A percentile compares a stretch with the other conserved stretches of the same genome.
Evolutionary conservation across 2,329 filamentous ascomycete species (phyloP).

Genomic region (Colletotrichum costaricense): DNA sequence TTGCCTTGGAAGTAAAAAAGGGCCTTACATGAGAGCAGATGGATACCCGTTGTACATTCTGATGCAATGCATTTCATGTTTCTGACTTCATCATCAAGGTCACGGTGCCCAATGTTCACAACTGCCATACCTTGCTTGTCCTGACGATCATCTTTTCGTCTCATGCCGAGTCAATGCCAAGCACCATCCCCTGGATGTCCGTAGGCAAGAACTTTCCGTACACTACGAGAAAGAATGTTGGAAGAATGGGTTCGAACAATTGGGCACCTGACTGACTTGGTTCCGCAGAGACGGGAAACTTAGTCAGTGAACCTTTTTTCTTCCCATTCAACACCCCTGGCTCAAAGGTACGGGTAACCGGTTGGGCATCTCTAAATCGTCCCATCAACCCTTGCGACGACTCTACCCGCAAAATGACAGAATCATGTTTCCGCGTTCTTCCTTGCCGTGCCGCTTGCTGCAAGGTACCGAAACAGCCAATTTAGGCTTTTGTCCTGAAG

Average conservation of each 20-base stretch:
- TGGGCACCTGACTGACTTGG: not conserved
- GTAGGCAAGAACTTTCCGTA: no score
- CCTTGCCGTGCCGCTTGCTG: conserved; percentile 2
- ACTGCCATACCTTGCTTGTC: not conserved
- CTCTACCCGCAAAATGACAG: not conserved
- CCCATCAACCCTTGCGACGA: not conserved
- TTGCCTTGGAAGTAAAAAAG: not conserved
- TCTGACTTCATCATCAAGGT: not conserved
- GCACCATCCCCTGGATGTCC: not conserved
- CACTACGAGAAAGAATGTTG: not conserved
- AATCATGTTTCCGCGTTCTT: not conserved
- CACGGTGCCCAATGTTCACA: not conserved
- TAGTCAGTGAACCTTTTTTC: not conserved
- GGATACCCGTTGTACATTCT: not conserved
- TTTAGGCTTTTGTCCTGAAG: not conserved
- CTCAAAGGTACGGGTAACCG: not conserved
- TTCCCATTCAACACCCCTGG: no score
- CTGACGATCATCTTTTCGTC: not conserved
- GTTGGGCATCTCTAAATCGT: conserved; percentile 17
- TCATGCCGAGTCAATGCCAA: conserved; percentile 5
- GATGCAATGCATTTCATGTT: not conserved
- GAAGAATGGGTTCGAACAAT: not conserved
- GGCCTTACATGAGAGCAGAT: not conserved
- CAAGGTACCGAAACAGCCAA: not conserved
- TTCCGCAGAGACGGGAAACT: not conserved